Conservation (phyloP, 768 basidiomycete genomes). For the Lactarius tabidus region DNA sequence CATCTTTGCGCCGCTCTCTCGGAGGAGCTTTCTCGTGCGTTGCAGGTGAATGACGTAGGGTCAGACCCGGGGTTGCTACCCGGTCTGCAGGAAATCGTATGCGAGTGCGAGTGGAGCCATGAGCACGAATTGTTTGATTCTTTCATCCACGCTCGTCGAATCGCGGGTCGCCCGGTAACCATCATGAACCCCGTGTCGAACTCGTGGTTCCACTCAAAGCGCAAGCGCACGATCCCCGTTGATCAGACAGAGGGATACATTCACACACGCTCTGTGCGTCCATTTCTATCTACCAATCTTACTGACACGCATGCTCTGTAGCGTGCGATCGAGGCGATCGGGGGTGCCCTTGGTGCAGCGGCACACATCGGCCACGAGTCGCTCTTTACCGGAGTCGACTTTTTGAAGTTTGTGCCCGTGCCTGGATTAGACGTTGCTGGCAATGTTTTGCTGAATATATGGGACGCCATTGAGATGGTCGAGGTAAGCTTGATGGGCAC, state of each 20-base stretch:
- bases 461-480: constrained; percentile 57
- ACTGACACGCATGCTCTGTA: constrained; percentile 13
- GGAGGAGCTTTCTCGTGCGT: too few species aligned
- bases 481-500: constrained; percentile 42
- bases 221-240: constrained; percentile 28
- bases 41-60: too few species aligned
- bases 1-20: too few species aligned
- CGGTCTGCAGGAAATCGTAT: too few species aligned
- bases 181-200: constrained; percentile 22
- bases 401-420: constrained; percentile 51
- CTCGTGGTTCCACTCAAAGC: constrained; percentile 29
- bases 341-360: constrained; percentile 41
- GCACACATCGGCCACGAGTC: constrained; percentile 44
- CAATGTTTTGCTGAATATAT: constrained; percentile 52
- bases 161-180: too few species aligned
- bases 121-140: too few species aligned
- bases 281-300: neutral
- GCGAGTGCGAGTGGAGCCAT: too few species aligned
- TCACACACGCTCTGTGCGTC: constrained; percentile 31
- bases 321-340: constrained; percentile 28
- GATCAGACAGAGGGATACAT: constrained; percentile 32
- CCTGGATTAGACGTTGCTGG: constrained; percentile 53
- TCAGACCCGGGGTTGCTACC: too few species aligned
- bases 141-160: too few species aligned
- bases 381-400: constrained; percentile 39